These are phyloP conservation scores for Ophiostoma montium DNA, from an alignment of 2,329 filamentous ascomycete species.

Conservation along the genomic window DNA sequence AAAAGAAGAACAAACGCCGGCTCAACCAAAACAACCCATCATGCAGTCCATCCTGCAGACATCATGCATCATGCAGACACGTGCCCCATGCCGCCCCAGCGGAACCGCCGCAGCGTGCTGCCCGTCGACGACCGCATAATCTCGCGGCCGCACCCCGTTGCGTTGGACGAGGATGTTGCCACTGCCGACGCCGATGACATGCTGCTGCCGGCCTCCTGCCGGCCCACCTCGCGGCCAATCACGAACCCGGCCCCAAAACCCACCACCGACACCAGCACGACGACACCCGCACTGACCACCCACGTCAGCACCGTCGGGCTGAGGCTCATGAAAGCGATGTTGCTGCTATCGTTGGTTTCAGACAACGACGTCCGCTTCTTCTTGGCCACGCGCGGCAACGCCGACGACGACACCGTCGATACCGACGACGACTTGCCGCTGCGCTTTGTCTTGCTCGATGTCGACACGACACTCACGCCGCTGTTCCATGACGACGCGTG, in stretches of 20 bases:
- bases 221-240: conserved; percentile 51
- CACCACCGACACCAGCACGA: conserved; percentile 53
- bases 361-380: conserved; percentile 39
- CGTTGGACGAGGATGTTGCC: conserved; percentile 21
- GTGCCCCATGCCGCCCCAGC: conserved; percentile 39
- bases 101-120: conserved; percentile 36
- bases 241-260: conserved; percentile 52
- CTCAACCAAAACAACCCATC: no score
- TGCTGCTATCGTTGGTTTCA: conserved; percentile 22
- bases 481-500: conserved; percentile 13
- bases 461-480: conserved; percentile 7
- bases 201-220: conserved; percentile 35
- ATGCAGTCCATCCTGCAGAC: no score
- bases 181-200: conserved; percentile 25
- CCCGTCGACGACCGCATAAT: conserved; percentile 34
- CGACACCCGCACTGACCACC: conserved; percentile 52
- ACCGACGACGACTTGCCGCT: conserved; percentile 20
- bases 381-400: conserved; percentile 33
- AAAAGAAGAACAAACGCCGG: not conserved
- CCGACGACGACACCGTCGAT: not conserved
- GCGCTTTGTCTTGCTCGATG: conserved; percentile 32
- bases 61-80: conserved; percentile 33
- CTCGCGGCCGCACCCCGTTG: conserved; percentile 37
- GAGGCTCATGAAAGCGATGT: conserved; percentile 24
- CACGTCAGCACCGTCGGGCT: conserved; percentile 49